Conservation (phyloP, 73 alveolate species). For the Effrenium voratum region DNA sequence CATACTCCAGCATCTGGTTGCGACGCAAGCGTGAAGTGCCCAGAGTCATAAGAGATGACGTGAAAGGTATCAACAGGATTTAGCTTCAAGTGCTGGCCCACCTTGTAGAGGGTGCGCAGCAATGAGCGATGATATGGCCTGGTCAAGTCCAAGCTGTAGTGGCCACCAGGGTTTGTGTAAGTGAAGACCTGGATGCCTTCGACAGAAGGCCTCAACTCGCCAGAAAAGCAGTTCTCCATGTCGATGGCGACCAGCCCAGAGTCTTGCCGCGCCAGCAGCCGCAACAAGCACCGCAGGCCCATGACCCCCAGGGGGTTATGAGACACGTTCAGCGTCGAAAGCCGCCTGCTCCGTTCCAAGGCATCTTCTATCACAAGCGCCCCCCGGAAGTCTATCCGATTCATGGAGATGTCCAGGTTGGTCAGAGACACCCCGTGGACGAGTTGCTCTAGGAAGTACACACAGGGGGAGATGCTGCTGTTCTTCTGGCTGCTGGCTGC, state of each 20-base stretch:
- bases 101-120: conserved; percentile 41
- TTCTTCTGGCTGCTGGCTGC: conserved; percentile 68
- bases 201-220: conserved; percentile 46
- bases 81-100: conserved; percentile 42
- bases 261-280: conserved; percentile 50
- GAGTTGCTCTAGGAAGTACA: conserved; percentile 28
- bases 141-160: conserved; percentile 41
- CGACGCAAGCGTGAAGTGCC: conserved; percentile 12
- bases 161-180: conserved; percentile 67
- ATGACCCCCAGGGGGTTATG: conserved; percentile 72
- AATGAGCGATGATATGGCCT: conserved; percentile 61
- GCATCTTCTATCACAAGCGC: conserved; percentile 60
- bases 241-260: conserved; percentile 61
- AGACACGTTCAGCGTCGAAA: conserved; percentile 47
- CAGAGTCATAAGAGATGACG: conserved; percentile 8
- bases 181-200: conserved; percentile 87
- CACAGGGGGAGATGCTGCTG: conserved; percentile 72
- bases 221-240: conserved; percentile 47
- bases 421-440: conserved; percentile 42
- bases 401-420: conserved; percentile 77
- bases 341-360: conserved; percentile 51
- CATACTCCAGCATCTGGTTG: conserved; percentile 43
- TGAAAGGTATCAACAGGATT: conserved; percentile 55
- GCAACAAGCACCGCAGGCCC: conserved; percentile 69
- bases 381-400: conserved; percentile 76